Base-by-base conservation (phyloP, 805 yeast species). In the Yamadazyma sp. region DNA sequence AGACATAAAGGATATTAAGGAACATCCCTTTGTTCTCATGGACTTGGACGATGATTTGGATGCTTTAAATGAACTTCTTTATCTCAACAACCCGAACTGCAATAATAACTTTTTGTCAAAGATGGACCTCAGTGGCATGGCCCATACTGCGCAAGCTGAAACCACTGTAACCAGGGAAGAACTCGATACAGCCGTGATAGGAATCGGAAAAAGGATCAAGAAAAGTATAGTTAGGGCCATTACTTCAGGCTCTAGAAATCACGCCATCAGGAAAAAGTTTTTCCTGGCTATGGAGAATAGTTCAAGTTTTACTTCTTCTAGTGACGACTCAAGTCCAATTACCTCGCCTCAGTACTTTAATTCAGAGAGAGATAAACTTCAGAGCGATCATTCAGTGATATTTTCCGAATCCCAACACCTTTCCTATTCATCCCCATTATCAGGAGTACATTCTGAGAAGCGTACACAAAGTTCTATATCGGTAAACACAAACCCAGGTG, bases 141-240 rank as follows among this genome's bases (percentile, higher is more conserved):
- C 15, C 17, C 10, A 28, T 13, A 19, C 28, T 16, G n/a, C n/a
- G n/a, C n/a, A n/a, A n/a, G 19, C 75, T 69, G 50, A 79, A 35
- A 73, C 74, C 24, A 12, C 18, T 11, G 81, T 84, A 6, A 70
- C 82, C 2, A 73, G 70, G 32, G 82, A 80, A 40, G 95, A 88
- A 42, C 73, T 85, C 6, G 75, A 80, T 45, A 75, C 78, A 44
- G 95, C 95, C 1, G 88, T 88, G 3, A 73, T 81, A 23, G 95
- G 95, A n/a, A 72, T 88, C 33, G 90, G 89, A 6, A 73, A 78
- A 35, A 70, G 81, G 38, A 69, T 87, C 28, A 77, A 69, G 48
- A 72, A 68, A 41, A 71, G 75, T 17, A 51, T 80, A 4, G 60
- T 72, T 4, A 68, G 67, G 32, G 79, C 76, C 1, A 55, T 63